Conservation (phyloP, 2,329 filamentous ascomycete species). For the Fusarium circinatum region DNA sequence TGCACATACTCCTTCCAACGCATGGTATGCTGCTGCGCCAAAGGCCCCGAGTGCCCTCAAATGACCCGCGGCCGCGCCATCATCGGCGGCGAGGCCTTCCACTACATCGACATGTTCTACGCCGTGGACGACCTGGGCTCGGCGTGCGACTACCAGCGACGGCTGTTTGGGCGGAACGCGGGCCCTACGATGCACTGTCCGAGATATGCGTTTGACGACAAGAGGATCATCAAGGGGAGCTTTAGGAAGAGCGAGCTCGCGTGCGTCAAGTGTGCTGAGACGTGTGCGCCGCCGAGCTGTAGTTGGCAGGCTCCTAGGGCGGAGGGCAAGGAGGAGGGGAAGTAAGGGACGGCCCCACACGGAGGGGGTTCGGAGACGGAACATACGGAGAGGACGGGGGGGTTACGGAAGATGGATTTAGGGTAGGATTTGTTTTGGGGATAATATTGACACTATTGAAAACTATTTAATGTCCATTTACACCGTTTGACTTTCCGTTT, state of each 20-base stretch:
- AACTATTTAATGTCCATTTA: neutral
- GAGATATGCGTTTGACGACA: constrained; percentile 42
- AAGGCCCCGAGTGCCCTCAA: constrained; percentile 42
- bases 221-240: constrained; percentile 40
- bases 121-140: constrained; percentile 43
- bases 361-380: neutral
- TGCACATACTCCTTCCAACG: constrained; percentile 45
- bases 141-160: constrained; percentile 44
- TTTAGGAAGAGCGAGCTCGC: constrained; percentile 41
- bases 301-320: constrained; percentile 41
- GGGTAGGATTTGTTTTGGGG: neutral
- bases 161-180: constrained; percentile 38
- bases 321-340: constrained; percentile 7
- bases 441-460: neutral
- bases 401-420: neutral
- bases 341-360: neutral
- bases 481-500: neutral
- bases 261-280: constrained; percentile 43
- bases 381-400: neutral
- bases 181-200: constrained; percentile 39
- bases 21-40: constrained; percentile 44
- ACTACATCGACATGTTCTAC: constrained; percentile 41
- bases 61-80: constrained; percentile 36
- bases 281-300: constrained; percentile 42
- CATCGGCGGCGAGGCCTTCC: constrained; percentile 40